These are phyloP conservation scores for Oryza punctata DNA, from an alignment of 176 grass and related monocot genomes.

Conservation along the genomic window DNA sequence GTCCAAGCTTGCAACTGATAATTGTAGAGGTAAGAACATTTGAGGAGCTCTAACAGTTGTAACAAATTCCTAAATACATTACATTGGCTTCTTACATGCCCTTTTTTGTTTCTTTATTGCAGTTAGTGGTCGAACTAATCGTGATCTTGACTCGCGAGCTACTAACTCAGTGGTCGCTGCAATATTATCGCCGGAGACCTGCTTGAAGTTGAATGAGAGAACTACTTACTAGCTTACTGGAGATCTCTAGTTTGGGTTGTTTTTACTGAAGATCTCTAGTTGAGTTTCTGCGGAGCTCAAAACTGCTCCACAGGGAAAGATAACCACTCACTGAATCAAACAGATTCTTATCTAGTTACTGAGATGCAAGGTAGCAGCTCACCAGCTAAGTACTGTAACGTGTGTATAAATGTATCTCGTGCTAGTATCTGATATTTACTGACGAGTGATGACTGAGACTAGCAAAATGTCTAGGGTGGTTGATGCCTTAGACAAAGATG, in stretches of 20 bases:
- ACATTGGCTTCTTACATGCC: neutral
- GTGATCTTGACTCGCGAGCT: constrained; percentile 35
- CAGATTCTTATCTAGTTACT: constrained; percentile 31
- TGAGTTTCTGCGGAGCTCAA: constrained; percentile 34
- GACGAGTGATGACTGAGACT: neutral
- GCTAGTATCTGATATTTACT: constrained; percentile 33
- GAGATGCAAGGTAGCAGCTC: constrained; percentile 39
- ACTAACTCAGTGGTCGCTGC: constrained; percentile 73
- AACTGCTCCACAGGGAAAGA: constrained; percentile 23
- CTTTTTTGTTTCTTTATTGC: constrained; percentile 14
- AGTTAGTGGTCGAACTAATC: constrained; percentile 62
- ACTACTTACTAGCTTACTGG: constrained; percentile 33
- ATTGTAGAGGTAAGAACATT: constrained; percentile 35
- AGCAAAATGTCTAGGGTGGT: constrained; percentile 25
- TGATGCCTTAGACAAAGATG: constrained; percentile 22
- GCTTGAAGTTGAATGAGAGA: constrained; percentile 49
- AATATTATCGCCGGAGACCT: constrained; percentile 74
- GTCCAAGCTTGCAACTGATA: constrained; percentile 49
- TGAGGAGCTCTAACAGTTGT: neutral
- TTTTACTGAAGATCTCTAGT: constrained; percentile 19
- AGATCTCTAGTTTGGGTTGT: constrained; percentile 14
- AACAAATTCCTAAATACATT: neutral
- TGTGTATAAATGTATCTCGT: constrained; percentile 36
- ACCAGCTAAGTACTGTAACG: constrained; percentile 18
- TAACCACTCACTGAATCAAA: constrained; percentile 39